These are phyloP conservation scores for Nematocida homosporus DNA, from an alignment of 371 early-diverging fungal species.

Conservation along the genomic window DNA sequence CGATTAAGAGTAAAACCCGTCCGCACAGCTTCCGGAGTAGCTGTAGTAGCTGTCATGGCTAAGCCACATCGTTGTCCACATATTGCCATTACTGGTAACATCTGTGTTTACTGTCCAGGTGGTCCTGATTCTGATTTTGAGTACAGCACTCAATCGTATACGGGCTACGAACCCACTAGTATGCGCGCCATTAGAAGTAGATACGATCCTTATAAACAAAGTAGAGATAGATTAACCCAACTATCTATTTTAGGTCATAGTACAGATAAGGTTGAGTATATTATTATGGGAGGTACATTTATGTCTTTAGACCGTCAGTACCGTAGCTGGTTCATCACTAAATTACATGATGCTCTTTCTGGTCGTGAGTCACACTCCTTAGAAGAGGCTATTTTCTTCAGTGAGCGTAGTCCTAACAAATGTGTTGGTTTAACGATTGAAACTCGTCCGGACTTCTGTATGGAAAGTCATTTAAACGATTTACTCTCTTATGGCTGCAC, in stretches of 20 bases:
- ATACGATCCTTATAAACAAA: conserved; percentile 94
- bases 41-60: conserved; percentile 99
- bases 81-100: conserved; percentile 98
- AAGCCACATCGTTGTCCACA: conserved; percentile 99
- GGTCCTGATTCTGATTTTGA: conserved; percentile 99
- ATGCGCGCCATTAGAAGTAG: conserved; percentile 98
- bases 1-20: conserved; percentile 90
- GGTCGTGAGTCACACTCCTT: conserved; percentile 78
- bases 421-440: conserved; percentile 99
- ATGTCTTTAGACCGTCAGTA: conserved; percentile 92
- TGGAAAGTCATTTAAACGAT: conserved; percentile 89
- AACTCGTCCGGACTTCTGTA: conserved; percentile 96
- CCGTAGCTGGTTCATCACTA: conserved; percentile 88
- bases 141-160: conserved; percentile 98
- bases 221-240: conserved; percentile 88
- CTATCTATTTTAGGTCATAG: conserved; percentile 86
- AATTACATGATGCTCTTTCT: conserved; percentile 91
- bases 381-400: conserved; percentile 83
- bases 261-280: conserved; percentile 96
- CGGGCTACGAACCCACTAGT: conserved; percentile 98
- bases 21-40: conserved; percentile 93
- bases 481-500: conserved; percentile 99
- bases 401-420: conserved; percentile 88
- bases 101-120: conserved; percentile 98
- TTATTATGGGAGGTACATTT: conserved; percentile 99